Evolutionary conservation across 108 stramenopile species (phyloP).

Genomic region (Hondaea fermentalgiana): DNA sequence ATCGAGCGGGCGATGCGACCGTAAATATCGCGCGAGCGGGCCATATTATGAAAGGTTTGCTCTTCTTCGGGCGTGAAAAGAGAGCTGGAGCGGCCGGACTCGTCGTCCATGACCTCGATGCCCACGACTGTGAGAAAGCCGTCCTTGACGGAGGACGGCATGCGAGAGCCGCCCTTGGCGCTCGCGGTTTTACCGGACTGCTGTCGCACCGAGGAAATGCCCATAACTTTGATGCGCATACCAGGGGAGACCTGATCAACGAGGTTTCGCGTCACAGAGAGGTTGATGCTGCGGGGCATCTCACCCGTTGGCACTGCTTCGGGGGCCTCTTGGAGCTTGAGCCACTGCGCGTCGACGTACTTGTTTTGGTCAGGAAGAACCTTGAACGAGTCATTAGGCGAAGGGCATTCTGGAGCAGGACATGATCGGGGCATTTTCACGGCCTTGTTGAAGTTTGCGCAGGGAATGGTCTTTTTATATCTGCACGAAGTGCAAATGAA

Average conservation of each 20-base stretch:
- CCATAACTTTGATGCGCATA: constrained; percentile 77
- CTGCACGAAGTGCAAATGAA: constrained; percentile 74
- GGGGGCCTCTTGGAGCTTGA: constrained; percentile 89
- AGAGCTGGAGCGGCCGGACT: constrained; percentile 56
- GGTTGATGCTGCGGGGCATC: constrained; percentile 85
- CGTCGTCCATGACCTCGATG: constrained; percentile 63
- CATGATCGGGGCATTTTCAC: constrained; percentile 56
- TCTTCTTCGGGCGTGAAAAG: constrained; percentile 86
- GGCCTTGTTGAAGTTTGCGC: constrained; percentile 36
- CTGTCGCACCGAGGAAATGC: constrained; percentile 72
- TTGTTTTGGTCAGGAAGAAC: constrained; percentile 77
- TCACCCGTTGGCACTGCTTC: constrained; percentile 60
- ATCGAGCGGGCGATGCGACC: constrained; percentile 68
- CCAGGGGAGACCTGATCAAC: constrained; percentile 90
- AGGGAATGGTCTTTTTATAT: constrained; percentile 45
- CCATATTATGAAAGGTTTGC: constrained; percentile 73
- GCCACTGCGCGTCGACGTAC: constrained; percentile 89
- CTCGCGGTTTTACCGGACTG: constrained; percentile 32
- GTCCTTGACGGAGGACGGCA: background rate
- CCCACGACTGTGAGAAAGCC: constrained; percentile 79
- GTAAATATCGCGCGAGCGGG: constrained; percentile 74
- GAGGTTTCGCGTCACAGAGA: constrained; percentile 77
- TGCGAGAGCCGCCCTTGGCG: background rate
- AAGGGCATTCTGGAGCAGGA: constrained; percentile 16
- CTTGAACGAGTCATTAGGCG: constrained; percentile 48